Conservation (phyloP, 1,139 yeast genomes). For the Debaryomyces robertsiae region DNA sequence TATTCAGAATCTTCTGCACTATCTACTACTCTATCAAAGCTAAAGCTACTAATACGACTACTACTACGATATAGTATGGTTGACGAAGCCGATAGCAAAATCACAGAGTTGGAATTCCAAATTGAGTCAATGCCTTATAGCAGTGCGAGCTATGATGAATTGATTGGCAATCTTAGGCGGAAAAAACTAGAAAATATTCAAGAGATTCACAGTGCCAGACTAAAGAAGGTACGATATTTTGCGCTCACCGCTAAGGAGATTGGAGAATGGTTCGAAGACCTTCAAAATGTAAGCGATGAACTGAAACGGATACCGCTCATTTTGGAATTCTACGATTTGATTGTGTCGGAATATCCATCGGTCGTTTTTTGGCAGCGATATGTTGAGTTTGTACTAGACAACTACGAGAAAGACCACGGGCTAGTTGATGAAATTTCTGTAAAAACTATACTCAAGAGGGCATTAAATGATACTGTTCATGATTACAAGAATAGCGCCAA, state of each 20-base stretch:
- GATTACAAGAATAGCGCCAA: slow-evolving; percentile 37
- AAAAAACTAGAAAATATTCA: slow-evolving; percentile 10
- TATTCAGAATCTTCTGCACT: not conserved
- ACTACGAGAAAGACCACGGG: slow-evolving; percentile 8
- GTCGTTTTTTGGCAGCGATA: slow-evolving; percentile 24
- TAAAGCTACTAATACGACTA: too few relatives aligned
- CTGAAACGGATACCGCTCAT: slow-evolving; percentile 13
- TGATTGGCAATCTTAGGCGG: slow-evolving; percentile 20
- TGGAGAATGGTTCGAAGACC: slow-evolving; percentile 29
- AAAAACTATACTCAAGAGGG: slow-evolving; percentile 20
- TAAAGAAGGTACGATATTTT: slow-evolving; percentile 24
- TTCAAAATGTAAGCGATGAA: slow-evolving; percentile 21
- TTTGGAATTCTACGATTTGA: slow-evolving; percentile 22
- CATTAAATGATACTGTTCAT: slow-evolving; percentile 31
- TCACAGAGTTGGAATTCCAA: slow-evolving; percentile 4
- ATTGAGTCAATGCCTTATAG: slow-evolving; percentile 18
- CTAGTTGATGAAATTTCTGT: slow-evolving; percentile 17
- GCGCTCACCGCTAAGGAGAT: slow-evolving; percentile 26
- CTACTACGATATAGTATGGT: slow-evolving; percentile 1
- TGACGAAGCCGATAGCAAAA: not conserved
- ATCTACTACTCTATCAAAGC: too few relatives aligned
- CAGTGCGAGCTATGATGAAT: slow-evolving; percentile 21
- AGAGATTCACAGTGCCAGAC: slow-evolving; percentile 21
- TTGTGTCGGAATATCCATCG: slow-evolving; percentile 23
- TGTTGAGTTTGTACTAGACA: slow-evolving; percentile 17